These are phyloP conservation scores for Agrocybe chaxingu DNA, from an alignment of 768 basidiomycete genomes.

Conservation along the genomic window DNA sequence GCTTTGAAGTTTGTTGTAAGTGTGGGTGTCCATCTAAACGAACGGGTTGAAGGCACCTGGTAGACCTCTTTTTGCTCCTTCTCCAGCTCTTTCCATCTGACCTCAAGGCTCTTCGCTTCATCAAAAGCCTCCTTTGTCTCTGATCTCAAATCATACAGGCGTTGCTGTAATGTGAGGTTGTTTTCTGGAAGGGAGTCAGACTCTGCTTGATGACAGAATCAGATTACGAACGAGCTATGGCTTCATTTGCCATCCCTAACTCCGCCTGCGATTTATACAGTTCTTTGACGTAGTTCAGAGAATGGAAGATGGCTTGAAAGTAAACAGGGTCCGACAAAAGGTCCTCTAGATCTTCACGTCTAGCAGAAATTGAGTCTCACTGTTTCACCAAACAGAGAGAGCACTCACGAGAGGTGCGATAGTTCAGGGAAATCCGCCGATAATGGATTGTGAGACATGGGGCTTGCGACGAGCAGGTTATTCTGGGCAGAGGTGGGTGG, in stretches of 20 bases:
- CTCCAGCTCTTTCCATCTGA: slow-evolving; percentile 83
- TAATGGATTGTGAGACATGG: slow-evolving; percentile 41
- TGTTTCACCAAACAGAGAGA: background rate
- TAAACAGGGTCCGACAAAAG: slow-evolving; percentile 76
- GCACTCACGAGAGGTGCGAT: slow-evolving; percentile 64
- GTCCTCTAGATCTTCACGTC: slow-evolving; percentile 90
- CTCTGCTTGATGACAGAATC: slow-evolving; percentile 1
- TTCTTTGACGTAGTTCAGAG: slow-evolving; percentile 67
- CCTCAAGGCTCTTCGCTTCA: slow-evolving; percentile 78
- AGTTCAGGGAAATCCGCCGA: slow-evolving; percentile 71
- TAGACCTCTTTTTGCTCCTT: slow-evolving; percentile 87
- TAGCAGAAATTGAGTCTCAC: slow-evolving; percentile 23
- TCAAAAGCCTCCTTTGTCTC: slow-evolving; percentile 88
- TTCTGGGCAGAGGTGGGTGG: background rate
- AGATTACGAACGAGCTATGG: slow-evolving; percentile 70
- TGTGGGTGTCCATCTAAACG: background rate
- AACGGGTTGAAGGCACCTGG: slow-evolving; percentile 50
- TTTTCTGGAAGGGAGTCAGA: slow-evolving; percentile 43
- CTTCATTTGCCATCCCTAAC: slow-evolving; percentile 80
- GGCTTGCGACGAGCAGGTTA: slow-evolving; percentile 1
- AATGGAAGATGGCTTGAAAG: slow-evolving; percentile 86
- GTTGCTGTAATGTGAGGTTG: slow-evolving; percentile 75
- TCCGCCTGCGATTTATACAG: slow-evolving; percentile 76
- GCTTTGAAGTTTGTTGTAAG: slow-evolving; percentile 38
- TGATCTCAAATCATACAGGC: slow-evolving; percentile 68